Base-by-base conservation (phyloP, 495 filamentous ascomycete genomes). In the Tuber indicum region DNA sequence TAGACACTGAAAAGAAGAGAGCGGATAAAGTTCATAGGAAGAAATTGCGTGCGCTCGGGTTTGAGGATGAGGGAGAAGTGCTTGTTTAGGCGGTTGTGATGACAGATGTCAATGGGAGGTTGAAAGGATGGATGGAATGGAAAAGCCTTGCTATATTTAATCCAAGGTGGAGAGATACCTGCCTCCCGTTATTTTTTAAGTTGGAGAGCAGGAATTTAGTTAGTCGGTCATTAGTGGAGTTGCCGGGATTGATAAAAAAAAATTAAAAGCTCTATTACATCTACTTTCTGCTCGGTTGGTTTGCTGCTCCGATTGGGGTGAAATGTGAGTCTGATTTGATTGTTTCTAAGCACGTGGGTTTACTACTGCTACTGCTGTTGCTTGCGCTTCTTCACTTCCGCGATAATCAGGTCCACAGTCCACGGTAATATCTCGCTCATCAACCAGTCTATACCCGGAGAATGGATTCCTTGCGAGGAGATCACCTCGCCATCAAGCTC, bases 31-130 rank as follows among this genome's bases (percentile, higher is more conserved):
- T 86, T 75, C 89, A 89, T 81, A 81, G 91, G 44, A 88, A 86
- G 82, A 92, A 91, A 85, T 86, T 98, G 74, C 86, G 89, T 10
- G 89, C 87, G 10, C 85, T 94, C 46, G 95, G 95, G 1, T 97
- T 97, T 81, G 95, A 97, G 85, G 92, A 92, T 36, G 94, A 98
- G 85, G 80, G 76, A 1, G 82, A 82, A 49, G 74, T 84, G 23
- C 73, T 83, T 44, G 81, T 78, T 45, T 83, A 70, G 75, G 49
- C 26, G 19, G 70, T 14, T 39, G 41, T 14, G 43, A 71, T n/a
- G 36, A 12, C 4, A n/a, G 41, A 12, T 42, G 36, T 23, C 17
- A 44, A n/a, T 70, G 47, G 41, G 16, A 52, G 14, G 49, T 6
- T 17, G 43, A 32, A 52, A 52, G 47, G 46, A 23, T 75, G 23